Evolutionary conservation across 495 filamentous ascomycete species (phyloP).

Genomic region (Penicillium ochrochloron): DNA sequence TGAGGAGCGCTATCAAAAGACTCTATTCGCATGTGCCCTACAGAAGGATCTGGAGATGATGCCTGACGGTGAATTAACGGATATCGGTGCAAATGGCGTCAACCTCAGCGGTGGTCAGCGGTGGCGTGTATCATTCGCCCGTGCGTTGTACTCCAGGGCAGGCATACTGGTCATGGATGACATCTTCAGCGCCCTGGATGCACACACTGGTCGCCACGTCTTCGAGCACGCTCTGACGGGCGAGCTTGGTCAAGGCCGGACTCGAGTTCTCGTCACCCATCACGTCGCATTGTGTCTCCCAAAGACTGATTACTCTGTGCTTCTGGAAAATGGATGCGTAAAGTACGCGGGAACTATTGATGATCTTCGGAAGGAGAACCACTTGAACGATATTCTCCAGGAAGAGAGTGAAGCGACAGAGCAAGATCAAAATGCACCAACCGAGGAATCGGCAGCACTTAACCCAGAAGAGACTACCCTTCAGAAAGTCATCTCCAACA

Average conservation of each 20-base stretch:
- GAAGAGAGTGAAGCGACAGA: slow-evolving; percentile 25
- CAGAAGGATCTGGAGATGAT: slow-evolving; percentile 76
- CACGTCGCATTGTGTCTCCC: slow-evolving; percentile 74
- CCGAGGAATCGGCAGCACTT: slow-evolving; percentile 12
- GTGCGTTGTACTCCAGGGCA: slow-evolving; percentile 80
- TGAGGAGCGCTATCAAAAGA: slow-evolving; percentile 64
- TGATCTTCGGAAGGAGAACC: slow-evolving; percentile 27
- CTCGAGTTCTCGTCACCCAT: slow-evolving; percentile 81
- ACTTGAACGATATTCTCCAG: slow-evolving; percentile 33
- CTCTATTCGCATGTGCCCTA: slow-evolving; percentile 70
- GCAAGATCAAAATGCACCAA: neutral
- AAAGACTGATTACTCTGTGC: slow-evolving; percentile 70
- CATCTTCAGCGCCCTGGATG: slow-evolving; percentile 73
- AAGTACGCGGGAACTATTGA: slow-evolving; percentile 37
- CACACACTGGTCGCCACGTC: slow-evolving; percentile 78
- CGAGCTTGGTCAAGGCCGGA: slow-evolving; percentile 67
- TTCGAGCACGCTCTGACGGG: slow-evolving; percentile 77
- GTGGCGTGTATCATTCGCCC: slow-evolving; percentile 79
- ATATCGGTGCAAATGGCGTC: slow-evolving; percentile 82
- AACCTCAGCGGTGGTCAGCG: slow-evolving; percentile 84
- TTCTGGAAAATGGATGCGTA: slow-evolving; percentile 65
- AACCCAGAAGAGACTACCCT: slow-evolving; percentile 26
- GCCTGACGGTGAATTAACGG: slow-evolving; percentile 73
- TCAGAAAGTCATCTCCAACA: slow-evolving; percentile 36
- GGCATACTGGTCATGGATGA: slow-evolving; percentile 82